Evolutionary conservation across 257 asterid species (phyloP).

Genomic region (Ophiorrhiza pumila): DNA sequence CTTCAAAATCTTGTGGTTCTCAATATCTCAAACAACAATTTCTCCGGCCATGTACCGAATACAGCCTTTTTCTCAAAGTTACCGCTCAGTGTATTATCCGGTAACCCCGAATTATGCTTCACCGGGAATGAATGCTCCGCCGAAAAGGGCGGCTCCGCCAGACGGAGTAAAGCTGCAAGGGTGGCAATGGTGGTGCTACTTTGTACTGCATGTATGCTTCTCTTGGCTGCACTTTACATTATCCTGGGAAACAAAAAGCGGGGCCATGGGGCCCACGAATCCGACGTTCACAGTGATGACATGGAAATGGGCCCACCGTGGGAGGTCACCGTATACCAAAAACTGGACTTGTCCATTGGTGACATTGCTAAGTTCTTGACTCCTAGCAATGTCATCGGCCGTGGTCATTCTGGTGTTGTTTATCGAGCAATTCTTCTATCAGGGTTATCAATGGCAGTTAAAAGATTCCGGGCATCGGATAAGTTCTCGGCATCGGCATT

Average conservation of each 20-base stretch:
- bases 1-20: constrained; percentile 72
- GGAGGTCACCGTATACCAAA: constrained; percentile 78
- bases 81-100: constrained; percentile 56
- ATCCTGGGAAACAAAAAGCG: constrained; percentile 49
- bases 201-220: constrained; percentile 50
- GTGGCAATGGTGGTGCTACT: constrained; percentile 70
- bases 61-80: constrained; percentile 63
- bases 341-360: constrained; percentile 49
- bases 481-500: constrained; percentile 49
- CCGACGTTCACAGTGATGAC: constrained; percentile 36
- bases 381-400: constrained; percentile 49
- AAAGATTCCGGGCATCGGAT: constrained; percentile 49
- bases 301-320: constrained; percentile 66
- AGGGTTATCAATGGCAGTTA: constrained; percentile 57
- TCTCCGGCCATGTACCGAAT: constrained; percentile 72
- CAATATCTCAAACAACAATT: constrained; percentile 65
- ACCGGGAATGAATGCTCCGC: constrained; percentile 49
- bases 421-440: constrained; percentile 44
- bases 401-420: constrained; percentile 64
- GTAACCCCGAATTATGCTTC: constrained; percentile 51
- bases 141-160: constrained; percentile 21
- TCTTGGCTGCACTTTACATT: constrained; percentile 55
- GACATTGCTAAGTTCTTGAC: constrained; percentile 55
- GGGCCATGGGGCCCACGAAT: constrained; percentile 30
- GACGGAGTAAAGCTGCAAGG: constrained; percentile 48